These are phyloP conservation scores for Avicennia marina DNA, from an alignment of 257 asterid species.

Conservation along the genomic window DNA sequence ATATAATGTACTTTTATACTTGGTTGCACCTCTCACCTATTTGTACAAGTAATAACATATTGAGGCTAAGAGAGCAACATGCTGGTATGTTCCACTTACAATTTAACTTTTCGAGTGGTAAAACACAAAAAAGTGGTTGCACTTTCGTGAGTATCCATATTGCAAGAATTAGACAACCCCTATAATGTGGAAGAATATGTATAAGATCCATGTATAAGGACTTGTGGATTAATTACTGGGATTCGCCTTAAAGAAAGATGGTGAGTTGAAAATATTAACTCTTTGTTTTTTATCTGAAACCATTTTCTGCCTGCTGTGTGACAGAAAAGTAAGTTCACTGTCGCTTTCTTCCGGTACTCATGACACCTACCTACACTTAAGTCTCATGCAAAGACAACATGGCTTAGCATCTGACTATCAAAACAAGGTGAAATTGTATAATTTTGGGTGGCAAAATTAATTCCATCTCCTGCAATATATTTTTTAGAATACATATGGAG, in stretches of 20 bases:
- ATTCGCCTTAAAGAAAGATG: slow-evolving; percentile 3
- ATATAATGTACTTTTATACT: not conserved
- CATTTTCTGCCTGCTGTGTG: slow-evolving; percentile 3
- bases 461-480: slow-evolving; percentile 17
- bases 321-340: too few species aligned
- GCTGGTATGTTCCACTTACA: not conserved
- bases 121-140: not conserved
- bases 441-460: not conserved
- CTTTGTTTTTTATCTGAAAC: slow-evolving; percentile 5
- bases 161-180: not conserved
- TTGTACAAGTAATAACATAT: not conserved
- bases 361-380: slow-evolving; percentile 1
- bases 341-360: not conserved
- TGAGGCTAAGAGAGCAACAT: not conserved
- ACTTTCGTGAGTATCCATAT: not conserved
- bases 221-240: not conserved
- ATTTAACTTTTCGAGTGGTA: not conserved
- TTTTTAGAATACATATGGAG: slow-evolving; percentile 77
- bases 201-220: not conserved
- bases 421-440: slow-evolving; percentile 2
- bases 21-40: not conserved
- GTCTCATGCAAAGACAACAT: not conserved
- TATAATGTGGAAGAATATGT: not conserved
- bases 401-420: slow-evolving; percentile 4
- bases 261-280: not conserved